Conservation (phyloP, 169 alveolate species). For the Cryptosporidium ryanae region DNA sequence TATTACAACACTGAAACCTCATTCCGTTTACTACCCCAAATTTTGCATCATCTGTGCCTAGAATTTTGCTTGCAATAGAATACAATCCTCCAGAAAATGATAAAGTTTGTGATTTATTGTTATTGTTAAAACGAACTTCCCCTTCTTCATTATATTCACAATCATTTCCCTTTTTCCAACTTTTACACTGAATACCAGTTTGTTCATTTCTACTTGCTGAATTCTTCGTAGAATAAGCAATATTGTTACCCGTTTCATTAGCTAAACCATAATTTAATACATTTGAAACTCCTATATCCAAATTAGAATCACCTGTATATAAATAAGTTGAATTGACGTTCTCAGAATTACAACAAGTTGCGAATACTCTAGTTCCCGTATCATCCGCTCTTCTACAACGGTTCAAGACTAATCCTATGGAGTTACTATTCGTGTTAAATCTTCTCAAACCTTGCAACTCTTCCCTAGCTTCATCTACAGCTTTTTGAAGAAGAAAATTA, state of each 20-base stretch:
- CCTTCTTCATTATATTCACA: too few relatives aligned
- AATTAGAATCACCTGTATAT: not conserved
- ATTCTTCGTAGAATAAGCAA: not conserved
- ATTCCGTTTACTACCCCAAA: not conserved
- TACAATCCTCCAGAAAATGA: conserved; percentile 5
- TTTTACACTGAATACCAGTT: not conserved
- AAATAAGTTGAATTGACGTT: not conserved
- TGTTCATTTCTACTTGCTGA: not conserved
- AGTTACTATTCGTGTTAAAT: not conserved
- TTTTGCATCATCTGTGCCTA: not conserved
- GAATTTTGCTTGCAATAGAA: conserved; percentile 19
- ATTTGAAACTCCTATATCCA: not conserved
- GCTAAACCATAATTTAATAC: too few relatives aligned
- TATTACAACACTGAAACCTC: conserved; percentile 47
- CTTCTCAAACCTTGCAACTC: conserved; percentile 35
- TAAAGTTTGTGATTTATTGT: not conserved
- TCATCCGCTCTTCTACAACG: not conserved
- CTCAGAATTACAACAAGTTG: not conserved
- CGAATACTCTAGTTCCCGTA: not conserved
- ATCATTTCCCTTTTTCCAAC: too few relatives aligned
- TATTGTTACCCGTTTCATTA: not conserved
- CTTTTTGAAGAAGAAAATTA: conserved; percentile 41
- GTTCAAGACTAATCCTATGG: too few relatives aligned
- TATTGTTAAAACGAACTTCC: too few relatives aligned
- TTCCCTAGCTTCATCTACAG: conserved; percentile 39